Percentiles rank a stretch among this genome's conserved stretches.
Evolutionary conservation across 768 basidiomycete species (phyloP).

Genomic region (Serendipita sp.): DNA sequence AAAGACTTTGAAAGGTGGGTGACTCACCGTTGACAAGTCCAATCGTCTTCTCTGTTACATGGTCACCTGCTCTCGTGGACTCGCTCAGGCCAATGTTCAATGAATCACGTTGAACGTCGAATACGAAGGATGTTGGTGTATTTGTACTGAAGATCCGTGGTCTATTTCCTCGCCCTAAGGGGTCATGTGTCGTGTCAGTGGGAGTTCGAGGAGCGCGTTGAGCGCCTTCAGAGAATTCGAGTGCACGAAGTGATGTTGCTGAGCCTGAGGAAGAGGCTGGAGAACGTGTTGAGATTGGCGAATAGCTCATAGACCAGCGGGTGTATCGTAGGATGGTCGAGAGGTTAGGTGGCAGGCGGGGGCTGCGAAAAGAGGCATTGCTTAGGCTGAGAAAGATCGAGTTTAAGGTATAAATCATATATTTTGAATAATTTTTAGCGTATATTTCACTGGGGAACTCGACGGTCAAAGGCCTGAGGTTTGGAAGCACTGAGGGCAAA

Average conservation of each 20-base stretch:
- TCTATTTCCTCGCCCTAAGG: neutral
- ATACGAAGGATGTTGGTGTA: slow-evolving; percentile 24
- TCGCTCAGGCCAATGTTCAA: slow-evolving; percentile 70
- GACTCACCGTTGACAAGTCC: slow-evolving; percentile 57
- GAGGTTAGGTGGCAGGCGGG: too few species aligned
- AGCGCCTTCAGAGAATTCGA: slow-evolving; percentile 62
- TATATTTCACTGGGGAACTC: too few species aligned
- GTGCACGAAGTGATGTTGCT: slow-evolving; percentile 55
- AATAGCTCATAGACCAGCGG: slow-evolving; percentile 4
- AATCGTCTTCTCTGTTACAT: slow-evolving; percentile 51
- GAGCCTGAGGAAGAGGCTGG: slow-evolving; percentile 30
- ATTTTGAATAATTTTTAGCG: too few species aligned
- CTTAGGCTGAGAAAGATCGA: too few species aligned
- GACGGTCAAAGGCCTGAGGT: too few species aligned
- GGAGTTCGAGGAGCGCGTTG: slow-evolving; percentile 17
- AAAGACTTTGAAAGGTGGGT: neutral
- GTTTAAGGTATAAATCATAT: too few species aligned
- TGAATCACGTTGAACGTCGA: slow-evolving; percentile 64
- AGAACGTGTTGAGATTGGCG: slow-evolving; percentile 14
- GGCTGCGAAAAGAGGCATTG: too few species aligned
- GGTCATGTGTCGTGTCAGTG: slow-evolving; percentile 40
- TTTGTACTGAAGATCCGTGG: slow-evolving; percentile 22
- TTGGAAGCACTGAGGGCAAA: too few species aligned
- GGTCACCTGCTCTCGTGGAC: slow-evolving; percentile 33
- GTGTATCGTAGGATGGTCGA: too few species aligned